phyloP scores from a whole-genome alignment of 2,329 filamentous ascomycete genomes.

The Sporothrix schenckii region DNA sequence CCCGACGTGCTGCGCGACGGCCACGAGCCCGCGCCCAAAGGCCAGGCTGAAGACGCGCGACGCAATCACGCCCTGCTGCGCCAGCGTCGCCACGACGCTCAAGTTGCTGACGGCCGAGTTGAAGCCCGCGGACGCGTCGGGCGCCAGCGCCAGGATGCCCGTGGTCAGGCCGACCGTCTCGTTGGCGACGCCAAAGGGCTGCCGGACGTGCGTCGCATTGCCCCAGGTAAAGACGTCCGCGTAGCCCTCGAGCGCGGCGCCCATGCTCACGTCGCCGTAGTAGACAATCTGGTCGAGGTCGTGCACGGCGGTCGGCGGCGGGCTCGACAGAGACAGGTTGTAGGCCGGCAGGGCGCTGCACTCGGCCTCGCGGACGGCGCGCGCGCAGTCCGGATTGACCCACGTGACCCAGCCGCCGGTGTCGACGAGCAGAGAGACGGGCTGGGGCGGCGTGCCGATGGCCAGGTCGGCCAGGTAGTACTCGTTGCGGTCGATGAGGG shows the following conservation, averaged over 20 bases:
- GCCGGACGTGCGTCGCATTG: not conserved
- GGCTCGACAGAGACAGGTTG: slow-evolving; percentile 19
- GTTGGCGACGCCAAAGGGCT: slow-evolving; percentile 30
- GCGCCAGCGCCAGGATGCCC: slow-evolving; percentile 28
- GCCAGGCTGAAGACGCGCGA: slow-evolving; percentile 29
- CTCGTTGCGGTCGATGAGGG: slow-evolving; percentile 27
- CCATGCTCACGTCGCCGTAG: slow-evolving; percentile 9
- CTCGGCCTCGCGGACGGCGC: not conserved
- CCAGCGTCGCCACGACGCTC: slow-evolving; percentile 23
- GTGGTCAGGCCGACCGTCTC: slow-evolving; percentile 23
- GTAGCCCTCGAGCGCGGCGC: slow-evolving; percentile 21
- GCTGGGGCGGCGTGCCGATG: slow-evolving; percentile 31
- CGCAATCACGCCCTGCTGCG: not conserved
- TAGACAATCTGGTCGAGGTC: slow-evolving; percentile 27
- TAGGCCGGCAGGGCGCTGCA: slow-evolving; percentile 19
- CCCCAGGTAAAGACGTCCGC: slow-evolving; percentile 30
- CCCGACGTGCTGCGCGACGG: not conserved
- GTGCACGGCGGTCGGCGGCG: slow-evolving; percentile 16
- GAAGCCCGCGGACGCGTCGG: slow-evolving; percentile 27
- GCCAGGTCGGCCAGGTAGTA: slow-evolving; percentile 30
- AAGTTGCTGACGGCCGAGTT: slow-evolving; percentile 23
- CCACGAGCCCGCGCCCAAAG: slow-evolving; percentile 9
- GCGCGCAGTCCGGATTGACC: slow-evolving; percentile 27
- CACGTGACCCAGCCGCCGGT: slow-evolving; percentile 30
- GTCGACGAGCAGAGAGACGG: slow-evolving; percentile 24